Base-by-base conservation (phyloP, 768 basidiomycete species). In the Gymnopilus dilepis region DNA sequence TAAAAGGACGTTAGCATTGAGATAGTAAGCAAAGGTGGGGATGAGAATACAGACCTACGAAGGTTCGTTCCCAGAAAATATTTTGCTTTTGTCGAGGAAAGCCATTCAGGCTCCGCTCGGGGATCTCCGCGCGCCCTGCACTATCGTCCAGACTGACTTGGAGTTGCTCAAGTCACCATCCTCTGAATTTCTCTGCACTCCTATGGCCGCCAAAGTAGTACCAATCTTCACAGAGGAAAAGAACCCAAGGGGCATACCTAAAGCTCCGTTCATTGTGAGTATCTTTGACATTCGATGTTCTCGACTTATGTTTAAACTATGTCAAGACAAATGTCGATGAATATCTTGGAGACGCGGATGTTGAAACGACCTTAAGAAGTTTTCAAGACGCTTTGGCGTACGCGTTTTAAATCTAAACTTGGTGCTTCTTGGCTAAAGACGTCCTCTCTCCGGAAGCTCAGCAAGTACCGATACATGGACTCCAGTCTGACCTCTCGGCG, bases 391-490 rank as follows among this genome's bases (percentile, higher is more conserved):
- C 94, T 22, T 84, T 97, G 74, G 92, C 95, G 96, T 98, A 79
- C 77, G 95, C 78, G 33, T 34, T 61, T 56, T 63, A 28, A 55
- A 34, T 56, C 65, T 62, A 19, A 64, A 42, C 65, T 8, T 43
- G 38, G 50, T 43, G 50, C 33, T 56, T 57, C 52, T 61, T 62
- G 64, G 61, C 71, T 41, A 68, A 72, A 56, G 64, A 66, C 63
- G 63, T 56, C 64, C 61, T 48, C 67, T 59, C 62, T 67, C 67
- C 64, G 76, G 76, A 82, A 81, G 81, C 73, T 70, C 78, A 99
- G 97, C 68, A 99, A 99, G 82, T 99, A 99, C 81, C 91, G 92
- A 52, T 98, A 97, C 77, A 99, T 99, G 97, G 97, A 99, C 67
- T 78, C 86, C 15, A 95, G 87, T 71, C 80, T 96, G 51, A 79